Conservation (phyloP, 805 yeast species). For the Yamadazyma sp. region DNA sequence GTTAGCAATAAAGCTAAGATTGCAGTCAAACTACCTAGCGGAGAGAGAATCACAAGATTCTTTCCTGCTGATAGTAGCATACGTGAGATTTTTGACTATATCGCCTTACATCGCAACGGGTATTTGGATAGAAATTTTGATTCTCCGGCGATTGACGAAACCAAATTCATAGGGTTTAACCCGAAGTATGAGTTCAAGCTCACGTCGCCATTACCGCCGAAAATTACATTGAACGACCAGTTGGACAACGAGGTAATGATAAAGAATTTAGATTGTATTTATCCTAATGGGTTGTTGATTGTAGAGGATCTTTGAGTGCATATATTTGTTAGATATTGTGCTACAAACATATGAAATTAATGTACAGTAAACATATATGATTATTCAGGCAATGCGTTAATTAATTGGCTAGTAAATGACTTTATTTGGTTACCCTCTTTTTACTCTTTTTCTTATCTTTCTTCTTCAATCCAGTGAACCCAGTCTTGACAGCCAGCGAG, state of each 20-base stretch:
- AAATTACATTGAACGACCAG: slow-evolving; percentile 27
- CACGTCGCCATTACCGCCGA: slow-evolving; percentile 40
- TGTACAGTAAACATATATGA: too few species aligned
- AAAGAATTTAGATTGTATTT: slow-evolving; percentile 57
- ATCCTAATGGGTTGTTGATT: slow-evolving; percentile 52
- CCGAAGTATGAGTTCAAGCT: slow-evolving; percentile 32
- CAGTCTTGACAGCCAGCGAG: slow-evolving; percentile 63
- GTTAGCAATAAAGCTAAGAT: slow-evolving; percentile 49
- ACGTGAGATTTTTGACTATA: slow-evolving; percentile 34
- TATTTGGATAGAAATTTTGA: slow-evolving; percentile 32
- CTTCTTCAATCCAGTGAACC: slow-evolving; percentile 74
- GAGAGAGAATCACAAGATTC: slow-evolving; percentile 49
- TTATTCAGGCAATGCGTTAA: too few species aligned
- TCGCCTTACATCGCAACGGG: slow-evolving; percentile 38
- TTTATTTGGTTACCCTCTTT: too few species aligned
- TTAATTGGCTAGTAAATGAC: too few species aligned
- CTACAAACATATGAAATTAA: neutral
- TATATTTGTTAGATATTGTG: neutral
- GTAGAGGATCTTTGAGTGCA: slow-evolving; percentile 45
- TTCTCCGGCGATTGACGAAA: slow-evolving; percentile 25
- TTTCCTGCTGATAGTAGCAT: slow-evolving; percentile 32
- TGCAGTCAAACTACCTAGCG: slow-evolving; percentile 66
- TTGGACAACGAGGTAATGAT: slow-evolving; percentile 40
- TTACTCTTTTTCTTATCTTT: slow-evolving; percentile 78
- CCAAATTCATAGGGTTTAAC: slow-evolving; percentile 23